Evolutionary conservation across 768 basidiomycete genomes (phyloP), one percentile per base, ranked within the genome.

Genomic region (Exsudoporus frostii): DNA sequence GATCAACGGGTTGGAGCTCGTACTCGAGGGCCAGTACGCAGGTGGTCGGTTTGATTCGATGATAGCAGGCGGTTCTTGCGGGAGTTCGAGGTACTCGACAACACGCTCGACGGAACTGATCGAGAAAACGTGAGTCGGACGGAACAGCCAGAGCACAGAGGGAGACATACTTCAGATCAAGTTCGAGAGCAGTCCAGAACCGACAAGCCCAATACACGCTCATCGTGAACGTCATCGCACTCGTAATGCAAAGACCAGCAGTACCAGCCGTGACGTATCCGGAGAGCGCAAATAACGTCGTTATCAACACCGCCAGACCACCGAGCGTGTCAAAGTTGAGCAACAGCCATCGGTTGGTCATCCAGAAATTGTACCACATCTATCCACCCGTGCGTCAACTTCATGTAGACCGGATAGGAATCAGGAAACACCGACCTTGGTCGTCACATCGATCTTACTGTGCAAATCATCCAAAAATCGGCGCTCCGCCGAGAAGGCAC

Each of bases 301-400:
- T 93, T 19, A 84, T 74, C 24, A 93, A 74, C 8, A 93, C 86
- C 1, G 85, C 81, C 19, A 85, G 51, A 27, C 81, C 88, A 27
- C 91, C 90, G 10, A 95, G 79, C 1, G 75, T 59, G 67, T 97
- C 93, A 64, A 92, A 95, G 56, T 89, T 84, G 51, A 95, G 69
- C 33, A 94, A 71, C 3, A 96, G 76, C 90, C 88, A 92, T 45
- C 92, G 75, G 59, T 90, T 92, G 9, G 83, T 85, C 90, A 93
- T 92, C 92, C 92, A 92, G 70, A 88, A 88, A 14, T 74, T 79
- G 64, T 91, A 90, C 86, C 85, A 90, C 87, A 90, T 88, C 85
- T 63, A 7, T 8, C 13, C 8, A 15, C 1, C 11, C 19, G 22
- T 15, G 38, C n/a, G 32, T 57, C 24, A 58, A 14, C 36, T 9